A percentile compares a stretch with the other conserved stretches of the same genome.
Evolutionary conservation across 495 filamentous ascomycete genomes (phyloP).

Genomic region (Aspergillus sclerotioniger): DNA sequence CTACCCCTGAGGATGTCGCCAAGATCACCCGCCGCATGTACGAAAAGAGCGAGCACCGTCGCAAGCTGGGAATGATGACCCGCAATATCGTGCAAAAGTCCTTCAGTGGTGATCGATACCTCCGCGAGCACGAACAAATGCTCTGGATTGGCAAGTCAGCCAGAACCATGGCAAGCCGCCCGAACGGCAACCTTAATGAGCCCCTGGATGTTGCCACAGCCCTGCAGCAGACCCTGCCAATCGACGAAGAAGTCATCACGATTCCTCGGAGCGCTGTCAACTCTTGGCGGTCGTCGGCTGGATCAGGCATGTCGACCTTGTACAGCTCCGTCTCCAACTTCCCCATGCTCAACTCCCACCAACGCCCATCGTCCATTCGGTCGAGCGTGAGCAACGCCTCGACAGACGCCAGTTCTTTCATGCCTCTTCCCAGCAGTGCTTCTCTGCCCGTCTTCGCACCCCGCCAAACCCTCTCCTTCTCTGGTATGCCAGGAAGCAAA

Average conservation of each 20-base stretch:
- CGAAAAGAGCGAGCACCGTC: constrained; percentile 55
- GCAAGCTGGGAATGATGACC: constrained; percentile 59
- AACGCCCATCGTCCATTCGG: constrained; percentile 28
- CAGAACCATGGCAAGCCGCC: constrained; percentile 38
- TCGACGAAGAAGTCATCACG: constrained; percentile 43
- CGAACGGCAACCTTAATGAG: constrained; percentile 26
- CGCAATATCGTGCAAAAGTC: constrained; percentile 59
- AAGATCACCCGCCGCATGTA: constrained; percentile 60
- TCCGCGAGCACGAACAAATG: constrained; percentile 70
- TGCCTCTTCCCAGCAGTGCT: constrained; percentile 23
- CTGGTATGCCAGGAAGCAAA: constrained; percentile 13
- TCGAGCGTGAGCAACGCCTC: constrained; percentile 35
- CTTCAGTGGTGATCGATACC: constrained; percentile 61
- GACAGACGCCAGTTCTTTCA: constrained; percentile 33
- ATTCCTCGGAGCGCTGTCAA: constrained; percentile 37
- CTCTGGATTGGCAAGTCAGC: constrained; percentile 59
- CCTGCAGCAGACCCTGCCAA: constrained; percentile 28
- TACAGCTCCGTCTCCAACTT: constrained; percentile 33
- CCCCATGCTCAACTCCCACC: constrained; percentile 18
- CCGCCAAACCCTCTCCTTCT: constrained; percentile 24
- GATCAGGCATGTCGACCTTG: constrained; percentile 35
- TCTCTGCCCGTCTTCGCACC: constrained; percentile 41
- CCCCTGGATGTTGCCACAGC: constrained; percentile 28
- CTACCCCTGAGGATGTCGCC: constrained; percentile 52
- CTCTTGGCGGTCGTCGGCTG: constrained; percentile 41